phyloP scores from a whole-genome alignment of 2,329 filamentous ascomycete species.

The Byssochlamys sp. region DNA sequence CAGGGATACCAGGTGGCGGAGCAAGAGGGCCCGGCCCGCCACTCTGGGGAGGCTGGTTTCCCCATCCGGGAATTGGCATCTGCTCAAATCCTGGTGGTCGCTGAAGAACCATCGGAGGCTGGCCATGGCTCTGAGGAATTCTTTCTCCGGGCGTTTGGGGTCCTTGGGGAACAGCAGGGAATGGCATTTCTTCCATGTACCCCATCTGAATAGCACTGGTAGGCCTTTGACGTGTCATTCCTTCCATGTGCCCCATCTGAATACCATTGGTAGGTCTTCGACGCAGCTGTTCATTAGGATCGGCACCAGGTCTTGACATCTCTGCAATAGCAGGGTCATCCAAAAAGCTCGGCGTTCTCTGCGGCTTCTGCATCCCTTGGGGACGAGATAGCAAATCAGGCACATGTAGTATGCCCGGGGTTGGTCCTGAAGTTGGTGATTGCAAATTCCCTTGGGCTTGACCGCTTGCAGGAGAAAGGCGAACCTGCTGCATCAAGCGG shows the following conservation, averaged over 20 bases:
- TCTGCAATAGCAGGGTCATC: slow-evolving; percentile 37
- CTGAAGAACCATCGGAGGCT: slow-evolving; percentile 31
- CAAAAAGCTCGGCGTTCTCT: slow-evolving; percentile 30
- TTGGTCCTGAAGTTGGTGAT: slow-evolving; percentile 20
- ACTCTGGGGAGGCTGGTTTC: slow-evolving; percentile 26
- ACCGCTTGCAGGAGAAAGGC: slow-evolving; percentile 19
- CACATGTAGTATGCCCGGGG: slow-evolving; percentile 26
- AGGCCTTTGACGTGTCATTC: slow-evolving; percentile 28
- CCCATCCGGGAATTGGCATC: slow-evolving; percentile 32
- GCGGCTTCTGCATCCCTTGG: slow-evolving; percentile 23
- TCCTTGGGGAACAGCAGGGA: slow-evolving; percentile 19
- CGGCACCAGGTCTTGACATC: slow-evolving; percentile 29
- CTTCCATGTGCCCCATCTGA: slow-evolving; percentile 33
- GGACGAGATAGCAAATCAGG: slow-evolving; percentile 26
- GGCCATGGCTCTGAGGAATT: slow-evolving; percentile 22
- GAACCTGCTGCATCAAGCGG: slow-evolving; percentile 63
- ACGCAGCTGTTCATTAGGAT: slow-evolving; percentile 23
- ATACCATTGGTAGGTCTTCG: slow-evolving; percentile 30
- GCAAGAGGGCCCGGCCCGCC: slow-evolving; percentile 24
- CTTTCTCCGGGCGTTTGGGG: slow-evolving; percentile 26
- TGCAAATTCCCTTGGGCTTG: slow-evolving; percentile 17
- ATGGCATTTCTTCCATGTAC: slow-evolving; percentile 34
- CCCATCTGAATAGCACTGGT: slow-evolving; percentile 29
- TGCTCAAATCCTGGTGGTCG: slow-evolving; percentile 38
- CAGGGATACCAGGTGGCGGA: slow-evolving; percentile 31